Conservation (phyloP, 805 yeast genomes). For the Candida lessepsii region DNA sequence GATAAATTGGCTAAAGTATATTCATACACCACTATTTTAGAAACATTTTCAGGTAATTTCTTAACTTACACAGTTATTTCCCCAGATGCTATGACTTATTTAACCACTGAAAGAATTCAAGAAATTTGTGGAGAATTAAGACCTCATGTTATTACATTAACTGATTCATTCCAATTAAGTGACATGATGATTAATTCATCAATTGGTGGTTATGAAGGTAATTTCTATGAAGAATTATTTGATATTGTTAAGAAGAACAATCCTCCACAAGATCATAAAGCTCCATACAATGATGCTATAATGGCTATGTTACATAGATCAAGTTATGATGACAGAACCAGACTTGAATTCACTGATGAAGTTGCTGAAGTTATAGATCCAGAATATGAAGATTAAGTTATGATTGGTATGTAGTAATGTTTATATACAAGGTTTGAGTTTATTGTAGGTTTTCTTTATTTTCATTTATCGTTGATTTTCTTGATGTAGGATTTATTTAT, state of each 20-base stretch:
- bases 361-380: conserved; percentile 30
- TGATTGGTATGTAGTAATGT: neutral
- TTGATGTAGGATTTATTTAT: too few species aligned
- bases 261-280: conserved; percentile 35
- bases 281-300: conserved; percentile 39
- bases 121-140: conserved; percentile 35
- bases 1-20: conserved; percentile 34
- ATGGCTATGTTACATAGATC: conserved; percentile 42
- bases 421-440: too few species aligned
- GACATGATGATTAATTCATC: conserved; percentile 45
- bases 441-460: too few species aligned
- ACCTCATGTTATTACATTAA: conserved; percentile 42
- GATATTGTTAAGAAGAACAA: conserved; percentile 33
- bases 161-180: conserved; percentile 44
- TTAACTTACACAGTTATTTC: conserved; percentile 33
- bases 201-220: conserved; percentile 44
- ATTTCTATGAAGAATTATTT: conserved; percentile 45
- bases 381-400: conserved; percentile 7
- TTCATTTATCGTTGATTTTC: too few species aligned
- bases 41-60: conserved; percentile 35
- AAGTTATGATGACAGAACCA: conserved; percentile 36
- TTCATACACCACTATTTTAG: conserved; percentile 30
- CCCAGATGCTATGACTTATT: conserved; percentile 27
- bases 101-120: conserved; percentile 28
- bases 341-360: conserved; percentile 37